Percentiles rank a stretch among this genome's conserved stretches.
Evolutionary conservation across 1,139 yeast genomes (phyloP).

Genomic region (Hansenula sp.): DNA sequence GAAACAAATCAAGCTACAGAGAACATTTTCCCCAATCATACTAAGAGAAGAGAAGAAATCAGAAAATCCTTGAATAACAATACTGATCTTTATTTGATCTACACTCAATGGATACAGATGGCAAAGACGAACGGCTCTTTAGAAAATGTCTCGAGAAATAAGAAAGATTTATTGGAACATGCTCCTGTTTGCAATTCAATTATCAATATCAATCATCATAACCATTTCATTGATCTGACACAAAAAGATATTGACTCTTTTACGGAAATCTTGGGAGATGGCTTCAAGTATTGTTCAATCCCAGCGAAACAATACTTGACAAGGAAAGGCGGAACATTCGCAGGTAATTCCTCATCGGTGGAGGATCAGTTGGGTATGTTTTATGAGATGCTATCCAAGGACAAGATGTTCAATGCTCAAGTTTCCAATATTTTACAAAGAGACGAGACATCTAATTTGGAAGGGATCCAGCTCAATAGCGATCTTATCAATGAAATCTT

Average conservation of each 20-base stretch:
- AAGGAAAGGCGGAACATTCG: too few relatives aligned
- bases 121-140: not conserved
- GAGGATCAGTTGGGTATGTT: not conserved
- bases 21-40: not conserved
- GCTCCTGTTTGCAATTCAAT: not conserved
- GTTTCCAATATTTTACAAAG: not conserved
- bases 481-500: not conserved
- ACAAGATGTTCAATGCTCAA: not conserved
- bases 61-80: not conserved
- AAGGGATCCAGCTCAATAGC: not conserved
- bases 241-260: not conserved
- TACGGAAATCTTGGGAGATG: not conserved
- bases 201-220: not conserved
- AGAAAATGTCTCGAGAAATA: not conserved
- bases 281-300: not conserved
- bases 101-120: slow-evolving; percentile 1
- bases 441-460: not conserved
- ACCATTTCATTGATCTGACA: not conserved
- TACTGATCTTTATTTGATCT: not conserved
- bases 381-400: not conserved
- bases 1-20: not conserved
- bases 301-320: not conserved
- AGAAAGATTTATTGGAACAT: not conserved
- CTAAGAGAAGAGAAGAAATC: not conserved
- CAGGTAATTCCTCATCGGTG: not conserved